Percentiles rank a stretch among this genome's conserved stretches.
These are phyloP conservation scores for Diaporthe capsici DNA, from an alignment of 2,329 filamentous ascomycete genomes.

Conservation along the genomic window DNA sequence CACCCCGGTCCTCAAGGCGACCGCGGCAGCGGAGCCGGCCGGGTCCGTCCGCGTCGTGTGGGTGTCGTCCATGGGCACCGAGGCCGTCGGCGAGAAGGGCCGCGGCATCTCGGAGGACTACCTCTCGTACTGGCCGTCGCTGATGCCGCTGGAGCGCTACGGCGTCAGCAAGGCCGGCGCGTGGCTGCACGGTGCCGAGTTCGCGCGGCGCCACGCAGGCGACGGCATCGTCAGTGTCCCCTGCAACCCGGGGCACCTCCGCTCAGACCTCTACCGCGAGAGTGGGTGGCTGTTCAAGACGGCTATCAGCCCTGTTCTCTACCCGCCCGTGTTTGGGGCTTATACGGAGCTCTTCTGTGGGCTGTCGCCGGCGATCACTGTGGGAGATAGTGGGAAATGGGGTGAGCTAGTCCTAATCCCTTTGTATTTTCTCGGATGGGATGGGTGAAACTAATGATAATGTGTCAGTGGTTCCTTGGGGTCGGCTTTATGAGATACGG, in stretches of 20 bases:
- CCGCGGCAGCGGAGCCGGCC: constrained; percentile 29
- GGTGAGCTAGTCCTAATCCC: constrained; percentile 32
- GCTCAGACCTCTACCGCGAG: constrained; percentile 44
- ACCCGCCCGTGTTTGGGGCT: constrained; percentile 49
- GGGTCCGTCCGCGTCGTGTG: constrained; percentile 45
- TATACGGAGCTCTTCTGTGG: constrained; percentile 57
- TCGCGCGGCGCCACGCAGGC: constrained; percentile 43
- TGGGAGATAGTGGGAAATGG: constrained; percentile 46
- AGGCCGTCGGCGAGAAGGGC: constrained; percentile 26
- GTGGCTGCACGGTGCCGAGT: constrained; percentile 45
- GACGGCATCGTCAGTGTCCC: constrained; percentile 47
- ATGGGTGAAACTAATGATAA: not conserved
- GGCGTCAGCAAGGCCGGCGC: constrained; percentile 47
- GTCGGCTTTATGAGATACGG: constrained; percentile 52
- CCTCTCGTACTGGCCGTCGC: constrained; percentile 22
- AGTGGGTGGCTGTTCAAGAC: constrained; percentile 14
- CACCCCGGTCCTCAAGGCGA: not conserved
- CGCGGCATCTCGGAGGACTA: constrained; percentile 17
- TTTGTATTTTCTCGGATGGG: not conserved
- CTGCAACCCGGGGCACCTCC: constrained; percentile 48
- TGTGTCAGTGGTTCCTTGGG: constrained; percentile 54
- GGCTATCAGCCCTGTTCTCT: constrained; percentile 26
- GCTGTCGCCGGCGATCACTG: constrained; percentile 52
- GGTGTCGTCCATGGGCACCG: constrained; percentile 42
- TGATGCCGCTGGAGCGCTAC: constrained; percentile 41